Base-by-base conservation (phyloP, 306 rosid species). In the Albizia julibrissin region DNA sequence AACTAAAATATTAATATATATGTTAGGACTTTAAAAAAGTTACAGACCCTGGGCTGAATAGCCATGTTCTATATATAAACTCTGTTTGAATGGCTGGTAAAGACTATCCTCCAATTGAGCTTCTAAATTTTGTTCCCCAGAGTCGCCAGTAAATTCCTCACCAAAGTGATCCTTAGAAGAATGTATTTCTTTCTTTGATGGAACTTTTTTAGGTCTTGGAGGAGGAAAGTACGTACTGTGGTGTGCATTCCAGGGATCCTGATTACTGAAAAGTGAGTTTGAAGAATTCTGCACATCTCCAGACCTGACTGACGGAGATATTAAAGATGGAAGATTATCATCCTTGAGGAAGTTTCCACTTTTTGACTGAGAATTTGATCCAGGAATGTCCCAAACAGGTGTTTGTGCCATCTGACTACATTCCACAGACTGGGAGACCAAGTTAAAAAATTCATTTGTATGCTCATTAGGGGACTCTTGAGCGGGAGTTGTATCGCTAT, bases 171-270 rank as follows among this genome's bases (percentile, higher is more conserved):
- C 90, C 82, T 54, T 77, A 56, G 73, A 26, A 72, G 88, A 80
- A 79, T n/a, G 29, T 33, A 74, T 79, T 77, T 90, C 98, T 85
- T 86, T 88, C 72, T 77, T 84, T 27, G 74, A 75, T 18, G 79
- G 79, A 76, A 85, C 54, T 74, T 86, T 86, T 78, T 66, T 89
- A 21, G 89, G 88, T 79, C 79, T 86, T 50, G 85, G 89, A 69
- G 94, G 93, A 29, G 90, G 92, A 89, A 87, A 81, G 76, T 87
- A 92, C 70, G 91, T 75, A 43, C 90, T 89, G 1, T 90, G 91
- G 74, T 72, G 86, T 74, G 90, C 56, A 86, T 78, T 90, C 98
- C 98, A 95, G 58, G 93, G 97, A 89, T 93, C 97, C 69, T 93
- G 94, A 81, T 91, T 78, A 83, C 97, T 91, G 82, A 95, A 91